phyloP scores from a whole-genome alignment of 495 filamentous ascomycete genomes.

The Trichoderma erinaceum region DNA sequence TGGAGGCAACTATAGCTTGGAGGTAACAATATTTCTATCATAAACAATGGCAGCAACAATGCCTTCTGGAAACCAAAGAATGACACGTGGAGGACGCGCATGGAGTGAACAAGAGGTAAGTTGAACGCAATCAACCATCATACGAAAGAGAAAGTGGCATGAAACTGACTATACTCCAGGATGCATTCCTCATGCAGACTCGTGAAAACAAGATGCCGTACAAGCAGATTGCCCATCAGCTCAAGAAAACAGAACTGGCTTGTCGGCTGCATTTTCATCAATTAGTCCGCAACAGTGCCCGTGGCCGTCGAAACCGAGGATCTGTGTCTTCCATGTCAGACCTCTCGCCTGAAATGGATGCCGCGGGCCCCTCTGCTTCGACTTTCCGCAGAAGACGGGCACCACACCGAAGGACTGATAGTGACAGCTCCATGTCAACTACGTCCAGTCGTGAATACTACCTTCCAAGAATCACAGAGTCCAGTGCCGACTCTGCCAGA shows the following conservation, averaged over 20 bases:
- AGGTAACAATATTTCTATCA: no score
- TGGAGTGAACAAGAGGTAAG: slow-evolving; percentile 76
- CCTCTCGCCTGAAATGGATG: slow-evolving; percentile 38
- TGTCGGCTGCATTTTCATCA: slow-evolving; percentile 83
- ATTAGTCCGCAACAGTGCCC: slow-evolving; percentile 71
- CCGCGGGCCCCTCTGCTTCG: neutral
- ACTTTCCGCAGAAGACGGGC: slow-evolving; percentile 18
- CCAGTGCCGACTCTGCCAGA: slow-evolving; percentile 34
- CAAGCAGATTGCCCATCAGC: slow-evolving; percentile 76
- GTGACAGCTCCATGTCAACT: slow-evolving; percentile 29
- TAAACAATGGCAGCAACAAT: no score
- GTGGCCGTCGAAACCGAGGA: slow-evolving; percentile 60
- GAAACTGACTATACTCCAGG: slow-evolving; percentile 37
- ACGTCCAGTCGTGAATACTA: slow-evolving; percentile 32
- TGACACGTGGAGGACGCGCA: slow-evolving; percentile 65
- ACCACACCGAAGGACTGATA: slow-evolving; percentile 31
- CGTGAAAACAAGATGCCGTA: slow-evolving; percentile 82
- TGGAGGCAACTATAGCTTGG: no score
- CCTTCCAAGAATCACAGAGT: slow-evolving; percentile 39
- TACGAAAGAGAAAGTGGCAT: neutral
- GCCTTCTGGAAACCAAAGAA: slow-evolving; percentile 48
- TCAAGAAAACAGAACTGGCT: slow-evolving; percentile 81
- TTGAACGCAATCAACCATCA: slow-evolving; percentile 13
- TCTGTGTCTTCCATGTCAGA: slow-evolving; percentile 49
- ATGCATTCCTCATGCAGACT: slow-evolving; percentile 78